phyloP scores from a whole-genome alignment of 2,329 filamentous ascomycete genomes.

The Fusarium tupiense region DNA sequence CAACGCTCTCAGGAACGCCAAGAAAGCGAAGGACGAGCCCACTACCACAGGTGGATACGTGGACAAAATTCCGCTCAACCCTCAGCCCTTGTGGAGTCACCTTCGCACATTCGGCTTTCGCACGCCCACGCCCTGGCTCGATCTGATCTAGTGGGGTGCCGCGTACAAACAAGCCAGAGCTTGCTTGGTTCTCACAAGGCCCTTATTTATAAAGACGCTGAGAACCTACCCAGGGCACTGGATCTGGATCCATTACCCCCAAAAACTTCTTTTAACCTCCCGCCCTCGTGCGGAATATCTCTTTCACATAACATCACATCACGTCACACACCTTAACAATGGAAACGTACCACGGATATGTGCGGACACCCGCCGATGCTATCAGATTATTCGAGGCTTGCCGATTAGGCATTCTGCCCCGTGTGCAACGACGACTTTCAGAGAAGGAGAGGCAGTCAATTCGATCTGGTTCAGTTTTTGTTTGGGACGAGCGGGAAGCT shows the following conservation, averaged over 20 bases:
- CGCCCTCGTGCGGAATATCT: conserved; percentile 28
- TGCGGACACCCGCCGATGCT: conserved; percentile 94
- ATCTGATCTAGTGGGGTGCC: conserved; percentile 44
- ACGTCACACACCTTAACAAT: conserved; percentile 61
- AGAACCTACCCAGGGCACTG: conserved; percentile 24
- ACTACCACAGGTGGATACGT: conserved; percentile 35
- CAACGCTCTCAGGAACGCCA: conserved; percentile 38
- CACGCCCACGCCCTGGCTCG: conserved; percentile 36
- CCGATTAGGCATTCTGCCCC: conserved; percentile 84
- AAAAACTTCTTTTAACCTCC: conserved; percentile 20
- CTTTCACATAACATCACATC: conserved; percentile 23
- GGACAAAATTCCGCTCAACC: conserved; percentile 43
- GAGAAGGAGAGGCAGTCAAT: conserved; percentile 98
- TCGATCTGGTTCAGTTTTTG: conserved; percentile 95
- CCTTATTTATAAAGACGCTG: conserved; percentile 36
- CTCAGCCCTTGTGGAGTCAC: conserved; percentile 42
- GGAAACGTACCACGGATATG: conserved; percentile 97
- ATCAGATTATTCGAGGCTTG: conserved; percentile 99
- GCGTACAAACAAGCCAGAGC: conserved; percentile 40
- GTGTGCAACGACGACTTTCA: conserved; percentile 91
- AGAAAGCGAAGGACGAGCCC: conserved; percentile 33
- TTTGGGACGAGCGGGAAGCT: conserved; percentile 99
- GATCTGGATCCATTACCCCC: conserved; percentile 33
- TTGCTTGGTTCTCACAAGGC: conserved; percentile 39
- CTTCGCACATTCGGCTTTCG: conserved; percentile 33